Percentiles rank a stretch among this genome's conserved stretches.
phyloP scores from a whole-genome alignment of 768 basidiomycete species.

The Rubroboletus pulcherrimus region DNA sequence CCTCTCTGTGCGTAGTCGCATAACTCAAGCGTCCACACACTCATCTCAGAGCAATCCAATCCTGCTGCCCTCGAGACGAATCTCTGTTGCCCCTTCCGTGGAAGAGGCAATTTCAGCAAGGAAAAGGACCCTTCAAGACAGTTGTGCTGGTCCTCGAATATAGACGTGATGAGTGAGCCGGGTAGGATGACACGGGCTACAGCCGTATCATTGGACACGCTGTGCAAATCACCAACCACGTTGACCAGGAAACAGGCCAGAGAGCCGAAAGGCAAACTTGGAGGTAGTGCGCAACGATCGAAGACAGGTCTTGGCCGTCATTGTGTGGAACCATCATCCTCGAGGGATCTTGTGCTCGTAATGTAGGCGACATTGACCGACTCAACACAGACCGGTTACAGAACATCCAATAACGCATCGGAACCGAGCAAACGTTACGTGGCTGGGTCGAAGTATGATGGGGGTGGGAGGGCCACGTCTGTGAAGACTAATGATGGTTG shows the following conservation, averaged over 20 bases:
- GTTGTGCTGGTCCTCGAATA: constrained; percentile 10
- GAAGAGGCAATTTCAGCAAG: constrained; percentile 40
- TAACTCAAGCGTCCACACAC: constrained; percentile 4
- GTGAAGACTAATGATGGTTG: constrained; percentile 16
- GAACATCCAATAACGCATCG: constrained; percentile 16
- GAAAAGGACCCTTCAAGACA: constrained; percentile 14
- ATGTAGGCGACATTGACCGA: constrained; percentile 1
- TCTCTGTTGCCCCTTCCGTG: constrained; percentile 51
- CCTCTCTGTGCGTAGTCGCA: constrained; percentile 24
- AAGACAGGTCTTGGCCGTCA: constrained; percentile 34
- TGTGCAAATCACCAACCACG: constrained; percentile 3
- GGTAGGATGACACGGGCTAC: constrained; percentile 1
- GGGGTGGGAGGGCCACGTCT: constrained; percentile 23
- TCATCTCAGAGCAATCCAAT: constrained; percentile 25
- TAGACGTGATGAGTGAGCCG: constrained; percentile 13
- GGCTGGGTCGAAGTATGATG: constrained; percentile 17
- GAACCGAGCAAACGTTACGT: constrained; percentile 38
- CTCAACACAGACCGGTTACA: constrained; percentile 21
- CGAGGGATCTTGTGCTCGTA: background rate
- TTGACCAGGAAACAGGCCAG: constrained; percentile 18
- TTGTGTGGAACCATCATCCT: background rate
- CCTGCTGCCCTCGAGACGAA: constrained; percentile 48
- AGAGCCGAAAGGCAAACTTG: constrained; percentile 23
- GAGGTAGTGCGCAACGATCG: constrained; percentile 11
- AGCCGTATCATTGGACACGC: constrained; percentile 13